Percentiles rank a stretch among this genome's conserved stretches.
phyloP scores from a whole-genome alignment of 1,139 yeast genomes.

The Hemisphaericaspora lyxosophila region DNA sequence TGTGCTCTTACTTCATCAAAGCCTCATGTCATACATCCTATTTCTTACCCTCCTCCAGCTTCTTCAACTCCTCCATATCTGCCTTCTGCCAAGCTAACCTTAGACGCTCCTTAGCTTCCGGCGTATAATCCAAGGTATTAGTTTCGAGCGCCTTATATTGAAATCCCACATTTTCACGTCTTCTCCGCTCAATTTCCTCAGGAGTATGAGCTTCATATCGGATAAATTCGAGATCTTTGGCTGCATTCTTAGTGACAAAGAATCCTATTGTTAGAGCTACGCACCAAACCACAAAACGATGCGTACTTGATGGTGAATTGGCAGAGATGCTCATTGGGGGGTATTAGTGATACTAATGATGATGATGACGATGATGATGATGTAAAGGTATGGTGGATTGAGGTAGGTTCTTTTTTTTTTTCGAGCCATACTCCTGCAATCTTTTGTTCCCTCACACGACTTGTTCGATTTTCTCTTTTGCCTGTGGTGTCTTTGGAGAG shows the following conservation, averaged over 20 bases:
- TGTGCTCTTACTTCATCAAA: no score
- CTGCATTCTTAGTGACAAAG: constrained; percentile 33
- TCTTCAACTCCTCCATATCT: neutral
- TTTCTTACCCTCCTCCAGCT: neutral
- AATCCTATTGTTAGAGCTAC: constrained; percentile 36
- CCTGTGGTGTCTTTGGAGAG: no score
- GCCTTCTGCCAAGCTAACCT: constrained; percentile 11
- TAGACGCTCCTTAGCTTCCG: constrained; percentile 42
- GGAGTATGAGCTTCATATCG: constrained; percentile 39
- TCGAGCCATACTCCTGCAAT: no score
- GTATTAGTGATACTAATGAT: no score
- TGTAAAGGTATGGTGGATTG: no score
- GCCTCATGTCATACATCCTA: no score
- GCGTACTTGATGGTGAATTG: constrained; percentile 35
- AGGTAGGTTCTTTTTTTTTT: no score
- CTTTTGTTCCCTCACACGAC: no score
- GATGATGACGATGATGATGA: neutral
- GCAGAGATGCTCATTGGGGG: constrained; percentile 2
- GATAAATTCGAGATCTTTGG: constrained; percentile 42
- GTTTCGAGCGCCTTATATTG: constrained; percentile 34
- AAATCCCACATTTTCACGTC: constrained; percentile 32
- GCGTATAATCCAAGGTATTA: constrained; percentile 42
- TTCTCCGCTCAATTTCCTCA: constrained; percentile 42
- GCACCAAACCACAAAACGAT: constrained; percentile 38
- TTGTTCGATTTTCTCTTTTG: no score